A percentile compares a stretch with the other conserved stretches of the same genome.
Evolutionary conservation across 148 eudicot genomes (phyloP).

Genomic region (Camellia granthamiana): DNA sequence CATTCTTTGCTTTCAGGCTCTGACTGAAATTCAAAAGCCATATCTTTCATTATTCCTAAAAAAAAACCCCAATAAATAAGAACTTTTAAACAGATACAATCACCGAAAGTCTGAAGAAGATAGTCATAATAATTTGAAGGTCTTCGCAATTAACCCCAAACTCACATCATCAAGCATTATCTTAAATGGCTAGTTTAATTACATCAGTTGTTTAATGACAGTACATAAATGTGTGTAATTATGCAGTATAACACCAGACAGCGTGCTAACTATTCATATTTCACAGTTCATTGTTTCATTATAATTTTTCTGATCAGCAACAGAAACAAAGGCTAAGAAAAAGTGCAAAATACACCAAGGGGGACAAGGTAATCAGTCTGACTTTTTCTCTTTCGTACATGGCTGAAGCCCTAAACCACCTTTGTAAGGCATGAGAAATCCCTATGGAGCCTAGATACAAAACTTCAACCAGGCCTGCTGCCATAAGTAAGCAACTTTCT

Average conservation of each 20-base stretch:
- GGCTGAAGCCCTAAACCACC: not conserved
- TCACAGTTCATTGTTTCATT: not conserved
- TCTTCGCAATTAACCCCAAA: not conserved
- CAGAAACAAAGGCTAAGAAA: no score
- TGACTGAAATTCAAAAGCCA: not conserved
- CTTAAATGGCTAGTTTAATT: not conserved
- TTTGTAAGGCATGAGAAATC: not conserved
- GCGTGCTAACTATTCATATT: not conserved
- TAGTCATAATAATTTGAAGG: not conserved
- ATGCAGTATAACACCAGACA: not conserved
- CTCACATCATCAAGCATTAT: constrained; percentile 2
- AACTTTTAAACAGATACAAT: not conserved
- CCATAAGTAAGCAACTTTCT: not conserved
- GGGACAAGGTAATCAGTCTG: not conserved
- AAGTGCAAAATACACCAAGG: no score
- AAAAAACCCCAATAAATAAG: not conserved
- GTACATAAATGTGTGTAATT: not conserved
- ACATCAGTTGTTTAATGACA: not conserved
- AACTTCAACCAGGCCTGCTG: constrained; percentile 1
- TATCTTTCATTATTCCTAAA: not conserved
- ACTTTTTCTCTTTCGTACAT: not conserved
- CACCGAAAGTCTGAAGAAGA: not conserved
- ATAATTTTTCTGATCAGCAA: no score
- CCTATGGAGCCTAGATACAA: not conserved
- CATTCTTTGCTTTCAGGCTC: not conserved